These are phyloP conservation scores for Pyronema omphalodes DNA, from an alignment of 495 filamentous ascomycete species.

Conservation along the genomic window DNA sequence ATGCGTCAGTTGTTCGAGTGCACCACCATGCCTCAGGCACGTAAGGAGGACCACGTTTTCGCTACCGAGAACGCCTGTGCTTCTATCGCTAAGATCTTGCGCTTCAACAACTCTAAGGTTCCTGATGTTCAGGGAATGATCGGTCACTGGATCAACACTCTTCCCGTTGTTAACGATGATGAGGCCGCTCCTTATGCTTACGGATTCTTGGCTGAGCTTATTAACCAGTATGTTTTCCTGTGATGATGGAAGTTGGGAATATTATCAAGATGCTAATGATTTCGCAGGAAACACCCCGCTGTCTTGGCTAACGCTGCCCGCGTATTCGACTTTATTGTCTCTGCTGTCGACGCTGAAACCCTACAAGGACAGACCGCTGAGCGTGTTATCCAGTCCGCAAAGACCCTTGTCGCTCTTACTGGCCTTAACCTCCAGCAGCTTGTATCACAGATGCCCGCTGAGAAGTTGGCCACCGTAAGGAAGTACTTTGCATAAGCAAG, in stretches of 20 bases:
- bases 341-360: constrained; percentile 79
- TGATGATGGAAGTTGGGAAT: background rate
- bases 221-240: constrained; percentile 65
- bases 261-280: background rate
- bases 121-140: constrained; percentile 52
- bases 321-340: constrained; percentile 63
- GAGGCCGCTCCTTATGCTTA: constrained; percentile 96
- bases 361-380: constrained; percentile 63
- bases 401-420: constrained; percentile 49
- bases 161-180: constrained; percentile 88
- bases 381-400: constrained; percentile 53
- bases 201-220: constrained; percentile 71
- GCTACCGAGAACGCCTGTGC: constrained; percentile 96
- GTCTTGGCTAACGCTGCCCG: constrained; percentile 56
- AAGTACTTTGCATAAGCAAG: constrained; percentile 41
- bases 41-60: constrained; percentile 86
- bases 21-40: constrained; percentile 56
- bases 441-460: constrained; percentile 48
- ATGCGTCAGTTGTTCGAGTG: constrained; percentile 69
- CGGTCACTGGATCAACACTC: constrained; percentile 64
- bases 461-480: constrained; percentile 58
- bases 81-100: constrained; percentile 88
- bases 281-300: constrained; percentile 64
- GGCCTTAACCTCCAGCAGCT: constrained; percentile 52
- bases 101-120: constrained; percentile 64